phyloP scores from a whole-genome alignment of 1,284 basidiomycete species.

The Apiotrichum mycotoxinovorans region DNA sequence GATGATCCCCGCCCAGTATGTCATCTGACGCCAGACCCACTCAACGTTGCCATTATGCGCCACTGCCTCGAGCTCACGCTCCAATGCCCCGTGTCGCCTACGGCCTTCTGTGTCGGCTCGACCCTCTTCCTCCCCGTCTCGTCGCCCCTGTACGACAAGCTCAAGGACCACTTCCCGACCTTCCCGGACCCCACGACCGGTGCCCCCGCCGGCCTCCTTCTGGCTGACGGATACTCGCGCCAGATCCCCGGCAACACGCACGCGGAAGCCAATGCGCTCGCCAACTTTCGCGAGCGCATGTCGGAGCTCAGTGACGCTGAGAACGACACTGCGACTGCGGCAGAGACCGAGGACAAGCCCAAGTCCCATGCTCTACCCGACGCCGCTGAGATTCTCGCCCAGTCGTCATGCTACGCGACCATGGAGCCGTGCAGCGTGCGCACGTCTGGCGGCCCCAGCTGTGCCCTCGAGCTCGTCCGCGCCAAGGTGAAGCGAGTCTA shows the following conservation, averaged over 20 bases:
- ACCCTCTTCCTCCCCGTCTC: constrained; percentile 61
- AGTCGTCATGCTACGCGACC: constrained; percentile 71
- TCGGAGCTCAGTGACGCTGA: constrained; percentile 33
- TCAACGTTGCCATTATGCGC: constrained; percentile 43
- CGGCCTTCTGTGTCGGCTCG: constrained; percentile 94
- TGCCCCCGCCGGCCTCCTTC: constrained; percentile 48
- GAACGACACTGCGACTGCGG: not conserved
- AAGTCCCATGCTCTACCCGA: constrained; percentile 5
- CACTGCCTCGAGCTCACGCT: constrained; percentile 46
- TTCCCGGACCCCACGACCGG: constrained; percentile 22
- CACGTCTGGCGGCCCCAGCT: constrained; percentile 80
- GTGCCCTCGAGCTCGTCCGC: constrained; percentile 77
- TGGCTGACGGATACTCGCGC: constrained; percentile 84
- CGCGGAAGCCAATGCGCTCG: constrained; percentile 90
- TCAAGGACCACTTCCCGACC: constrained; percentile 26
- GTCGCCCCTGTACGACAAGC: constrained; percentile 44
- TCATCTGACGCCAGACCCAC: constrained; percentile 25
- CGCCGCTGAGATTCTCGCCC: constrained; percentile 17
- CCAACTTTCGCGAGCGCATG: constrained; percentile 58
- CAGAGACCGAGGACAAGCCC: not conserved
- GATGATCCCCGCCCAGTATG: not conserved
- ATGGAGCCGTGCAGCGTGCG: constrained; percentile 94
- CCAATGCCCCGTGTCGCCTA: constrained; percentile 53
- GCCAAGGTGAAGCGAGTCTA: constrained; percentile 71
- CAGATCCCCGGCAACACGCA: constrained; percentile 95